Evolutionary conservation across 192 early-diverging fungal species (phyloP).

Genomic region (Cladochytrium replicatum): DNA sequence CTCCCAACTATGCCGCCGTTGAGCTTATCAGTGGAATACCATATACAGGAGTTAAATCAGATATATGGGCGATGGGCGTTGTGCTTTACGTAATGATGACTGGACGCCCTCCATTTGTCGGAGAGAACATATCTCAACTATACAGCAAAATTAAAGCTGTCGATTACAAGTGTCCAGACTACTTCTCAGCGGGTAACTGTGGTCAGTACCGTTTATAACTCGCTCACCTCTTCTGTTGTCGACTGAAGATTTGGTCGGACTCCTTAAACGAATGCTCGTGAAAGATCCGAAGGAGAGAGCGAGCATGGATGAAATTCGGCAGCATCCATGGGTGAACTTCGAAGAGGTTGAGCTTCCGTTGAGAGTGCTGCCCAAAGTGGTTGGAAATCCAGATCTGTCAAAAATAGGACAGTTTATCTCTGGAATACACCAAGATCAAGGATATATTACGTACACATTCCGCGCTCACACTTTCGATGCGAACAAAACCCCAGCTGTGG

Average conservation of each 20-base stretch:
- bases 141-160: conserved; percentile 51
- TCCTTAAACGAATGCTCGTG: conserved; percentile 42
- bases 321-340: conserved; percentile 49
- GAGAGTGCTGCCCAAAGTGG: conserved; percentile 28
- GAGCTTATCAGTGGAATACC: conserved; percentile 54
- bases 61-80: conserved; percentile 64
- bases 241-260: conserved; percentile 28
- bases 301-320: conserved; percentile 39
- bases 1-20: conserved; percentile 54
- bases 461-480: conserved; percentile 31
- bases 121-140: conserved; percentile 37
- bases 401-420: conserved; percentile 39
- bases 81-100: conserved; percentile 52
- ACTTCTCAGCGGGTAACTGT: conserved; percentile 45
- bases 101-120: conserved; percentile 44
- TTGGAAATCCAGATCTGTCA: conserved; percentile 20
- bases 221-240: conserved; percentile 1
- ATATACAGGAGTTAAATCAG: conserved; percentile 49
- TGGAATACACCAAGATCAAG: conserved; percentile 32
- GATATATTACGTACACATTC: conserved; percentile 36
- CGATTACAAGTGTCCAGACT: conserved; percentile 47
- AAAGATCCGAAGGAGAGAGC: conserved; percentile 42
- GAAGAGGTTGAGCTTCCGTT: conserved; percentile 38
- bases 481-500: no score
- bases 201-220: neutral